A percentile compares a stretch with the other conserved stretches of the same genome.
Conservation (phyloP, 768 basidiomycete species). For the Boletus edulis region DNA sequence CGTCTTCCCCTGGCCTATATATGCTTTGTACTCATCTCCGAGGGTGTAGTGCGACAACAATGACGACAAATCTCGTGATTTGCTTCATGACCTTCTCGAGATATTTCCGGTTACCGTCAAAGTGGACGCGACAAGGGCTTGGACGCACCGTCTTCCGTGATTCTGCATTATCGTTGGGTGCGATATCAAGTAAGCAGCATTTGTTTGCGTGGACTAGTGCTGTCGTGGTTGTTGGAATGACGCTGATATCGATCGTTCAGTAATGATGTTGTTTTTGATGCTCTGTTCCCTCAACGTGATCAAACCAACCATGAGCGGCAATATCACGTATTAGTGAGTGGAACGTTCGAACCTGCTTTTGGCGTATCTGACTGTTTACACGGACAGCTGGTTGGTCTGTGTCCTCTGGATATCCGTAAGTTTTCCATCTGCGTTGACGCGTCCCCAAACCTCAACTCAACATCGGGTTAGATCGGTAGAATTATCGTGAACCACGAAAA, state of each 20-base stretch:
- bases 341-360: background rate
- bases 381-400: constrained; percentile 18
- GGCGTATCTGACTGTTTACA: background rate
- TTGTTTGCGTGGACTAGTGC: too few species aligned
- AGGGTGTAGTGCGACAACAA: constrained; percentile 13
- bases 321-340: constrained; percentile 22
- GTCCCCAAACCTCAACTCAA: background rate
- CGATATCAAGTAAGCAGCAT: constrained; percentile 13
- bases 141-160: constrained; percentile 18
- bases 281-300: constrained; percentile 14
- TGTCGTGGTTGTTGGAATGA: too few species aligned
- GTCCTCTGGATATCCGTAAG: constrained; percentile 20
- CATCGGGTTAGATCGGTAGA: constrained; percentile 13
- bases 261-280: constrained; percentile 17
- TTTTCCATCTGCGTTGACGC: background rate
- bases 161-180: constrained; percentile 3
- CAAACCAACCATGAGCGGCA: constrained; percentile 13
- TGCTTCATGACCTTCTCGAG: constrained; percentile 22
- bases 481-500: constrained; percentile 15
- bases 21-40: background rate
- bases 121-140: background rate
- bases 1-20: background rate
- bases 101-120: constrained; percentile 11
- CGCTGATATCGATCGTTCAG: background rate
- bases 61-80: constrained; percentile 12